These are phyloP conservation scores for Penicillium malachiteum DNA, from an alignment of 495 filamentous ascomycete genomes.

Conservation along the genomic window DNA sequence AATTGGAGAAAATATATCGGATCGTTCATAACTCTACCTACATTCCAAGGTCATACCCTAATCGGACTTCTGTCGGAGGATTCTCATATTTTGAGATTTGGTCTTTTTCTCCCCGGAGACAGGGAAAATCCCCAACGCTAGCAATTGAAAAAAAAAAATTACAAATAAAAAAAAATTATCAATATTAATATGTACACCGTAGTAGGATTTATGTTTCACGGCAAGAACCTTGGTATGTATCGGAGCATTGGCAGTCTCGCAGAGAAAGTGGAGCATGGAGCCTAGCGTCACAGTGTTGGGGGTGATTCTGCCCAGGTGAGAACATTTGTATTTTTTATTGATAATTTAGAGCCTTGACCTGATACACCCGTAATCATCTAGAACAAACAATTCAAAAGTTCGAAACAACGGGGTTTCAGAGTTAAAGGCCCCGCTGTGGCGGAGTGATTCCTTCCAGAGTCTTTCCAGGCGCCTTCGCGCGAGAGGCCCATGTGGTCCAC, in stretches of 20 bases:
- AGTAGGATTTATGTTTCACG: constrained; percentile 4
- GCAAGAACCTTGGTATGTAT: background rate
- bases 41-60: background rate
- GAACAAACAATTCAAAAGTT: background rate
- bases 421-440: constrained; percentile 6
- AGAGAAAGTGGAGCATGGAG: constrained; percentile 8
- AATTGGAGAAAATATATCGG: background rate
- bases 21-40: background rate
- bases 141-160: background rate
- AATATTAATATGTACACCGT: no score
- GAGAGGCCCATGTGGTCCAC: constrained; percentile 39
- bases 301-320: no score
- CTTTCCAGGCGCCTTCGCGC: constrained; percentile 31
- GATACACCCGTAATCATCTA: background rate
- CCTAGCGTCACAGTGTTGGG: background rate
- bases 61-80: background rate
- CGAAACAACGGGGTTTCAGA: constrained; percentile 1
- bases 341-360: background rate
- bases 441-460: constrained; percentile 20
- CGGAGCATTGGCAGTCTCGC: background rate
- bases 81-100: background rate
- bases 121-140: background rate
- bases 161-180: background rate
- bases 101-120: background rate
- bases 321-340: background rate